Base-by-base conservation (phyloP, 495 filamentous ascomycete genomes). In the Penicillium manginii region DNA sequence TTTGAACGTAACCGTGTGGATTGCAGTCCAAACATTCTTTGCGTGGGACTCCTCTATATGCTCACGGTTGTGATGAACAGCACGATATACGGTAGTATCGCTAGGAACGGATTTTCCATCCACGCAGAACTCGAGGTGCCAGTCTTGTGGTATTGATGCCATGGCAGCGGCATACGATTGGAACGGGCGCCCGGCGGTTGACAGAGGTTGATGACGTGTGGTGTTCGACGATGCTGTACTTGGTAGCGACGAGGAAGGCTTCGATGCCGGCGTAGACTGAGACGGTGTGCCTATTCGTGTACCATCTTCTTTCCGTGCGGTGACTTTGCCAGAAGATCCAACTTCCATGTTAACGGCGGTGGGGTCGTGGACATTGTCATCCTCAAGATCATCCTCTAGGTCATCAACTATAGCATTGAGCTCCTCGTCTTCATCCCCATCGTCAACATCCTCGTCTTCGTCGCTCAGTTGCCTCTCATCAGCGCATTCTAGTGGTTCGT, bases 71-170 rank as follows among this genome's bases (percentile, higher is more conserved):
- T 85, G 88, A 63, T 97, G 91, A 15, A 98, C 90, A 47, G 93
- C 96, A 43, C 93, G 88, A 68, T 98, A 99, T 58, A 99, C 93
- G 0, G 96, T 99, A 3, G 91, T 98, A 61, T 97, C 93, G 62
- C 91, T 93, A 1, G 90, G 80, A 62, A 97, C 88, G 1, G 89
- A 83, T 66, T 92, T 88, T 47, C 85, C 91, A 59, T 92, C 88
- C 54, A 97, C 86, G 61, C 85, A 96, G 73, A 99, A 99, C 65
- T 98, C 91, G 42, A 99, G 90, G 64, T 99, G 94, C 96, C 96
- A 99, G 67, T 98, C 94, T 58, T 92, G 88, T n/a, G 92, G 91
- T 4, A 84, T 61, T 1, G 78, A 77, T 8, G 77, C 76, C 62
- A 94, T 84, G 5, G 92, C 91, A 35, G 90, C 90, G 15, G 92